These are phyloP conservation scores for Pleurozium schreberi DNA, from an alignment of 225 moss, liverwort and hornwort species.

Conservation along the genomic window DNA sequence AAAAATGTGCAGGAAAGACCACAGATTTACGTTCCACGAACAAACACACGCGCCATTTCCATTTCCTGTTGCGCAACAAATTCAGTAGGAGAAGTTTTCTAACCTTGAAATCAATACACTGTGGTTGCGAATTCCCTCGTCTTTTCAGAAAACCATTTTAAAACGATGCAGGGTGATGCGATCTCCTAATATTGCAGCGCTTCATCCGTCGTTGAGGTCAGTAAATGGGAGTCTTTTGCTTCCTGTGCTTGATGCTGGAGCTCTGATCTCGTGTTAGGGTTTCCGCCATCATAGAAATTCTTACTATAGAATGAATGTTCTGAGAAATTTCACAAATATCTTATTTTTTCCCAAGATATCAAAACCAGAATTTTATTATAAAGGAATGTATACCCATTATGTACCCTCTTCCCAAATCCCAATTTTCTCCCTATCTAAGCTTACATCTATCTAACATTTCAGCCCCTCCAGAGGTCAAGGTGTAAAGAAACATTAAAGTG, in stretches of 20 bases:
- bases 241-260: background rate
- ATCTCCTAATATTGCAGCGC: background rate
- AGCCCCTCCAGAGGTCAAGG: no score
- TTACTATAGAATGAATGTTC: background rate
- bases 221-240: background rate
- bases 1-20: background rate
- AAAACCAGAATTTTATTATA: no score
- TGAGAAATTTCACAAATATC: background rate
- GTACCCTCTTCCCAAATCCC: no score
- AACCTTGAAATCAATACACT: background rate
- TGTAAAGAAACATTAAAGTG: no score
- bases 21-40: background rate
- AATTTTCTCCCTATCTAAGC: no score
- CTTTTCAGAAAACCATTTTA: background rate
- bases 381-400: no score
- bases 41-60: background rate
- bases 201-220: background rate
- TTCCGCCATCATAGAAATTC: background rate
- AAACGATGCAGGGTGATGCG: background rate
- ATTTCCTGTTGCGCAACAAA: background rate
- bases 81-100: background rate
- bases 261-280: background rate
- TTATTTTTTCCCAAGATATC: no score
- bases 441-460: no score
- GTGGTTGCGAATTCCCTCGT: no score